Base-by-base conservation (phyloP, 2,329 filamentous ascomycete species). In the Diplodia corticola region DNA sequence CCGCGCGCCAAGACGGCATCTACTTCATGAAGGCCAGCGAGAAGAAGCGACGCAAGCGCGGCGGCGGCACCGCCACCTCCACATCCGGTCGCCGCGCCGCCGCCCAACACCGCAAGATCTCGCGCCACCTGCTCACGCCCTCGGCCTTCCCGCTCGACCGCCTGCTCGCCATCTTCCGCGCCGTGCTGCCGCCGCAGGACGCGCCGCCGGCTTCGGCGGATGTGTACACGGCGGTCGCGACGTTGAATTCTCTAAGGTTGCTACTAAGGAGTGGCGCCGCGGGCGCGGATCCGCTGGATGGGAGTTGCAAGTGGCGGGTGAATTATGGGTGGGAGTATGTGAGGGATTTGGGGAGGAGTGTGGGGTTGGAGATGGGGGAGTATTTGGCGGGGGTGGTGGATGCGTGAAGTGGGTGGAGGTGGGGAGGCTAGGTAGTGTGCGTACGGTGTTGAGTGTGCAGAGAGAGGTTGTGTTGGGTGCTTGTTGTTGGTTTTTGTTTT, bases 261-360 rank as follows among this genome's bases (percentile, higher is more conserved):
- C 77, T 95, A 37, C 83, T 91, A 0, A 74, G 79, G 37, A 85
- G 88, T 49, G 88, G 91, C 2, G 88, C 87, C 5, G 78, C 80
- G 17, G 84, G 83, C 17, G 78, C 81, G 28, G 91, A 94, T 74
- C 81, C 87, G 0, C n/a, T 67, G 13, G 65, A 67, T 40, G 65
- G 49, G 35, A 57, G 59, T 22, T 87, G 86, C 5, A 89, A 90
- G 77, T 95, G 91, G 90, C 86, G 89, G 72, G 89, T 93, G 10
- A 91, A 91, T 70, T 88, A 91, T 66, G 87, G 88, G 1, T 93
- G 90, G 90, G 92, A 95, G 73, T 87, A 90, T 69, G 86, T 91
- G 6, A 81, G 89, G 68, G 85, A 83, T 3, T 79, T 95, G 69
- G 91, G 90, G 30, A 81, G 91, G 73, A 89, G 86, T 73, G 85